These are phyloP conservation scores for Candida jianshihensis DNA, from an alignment of 805 yeast species.

Conservation along the genomic window DNA sequence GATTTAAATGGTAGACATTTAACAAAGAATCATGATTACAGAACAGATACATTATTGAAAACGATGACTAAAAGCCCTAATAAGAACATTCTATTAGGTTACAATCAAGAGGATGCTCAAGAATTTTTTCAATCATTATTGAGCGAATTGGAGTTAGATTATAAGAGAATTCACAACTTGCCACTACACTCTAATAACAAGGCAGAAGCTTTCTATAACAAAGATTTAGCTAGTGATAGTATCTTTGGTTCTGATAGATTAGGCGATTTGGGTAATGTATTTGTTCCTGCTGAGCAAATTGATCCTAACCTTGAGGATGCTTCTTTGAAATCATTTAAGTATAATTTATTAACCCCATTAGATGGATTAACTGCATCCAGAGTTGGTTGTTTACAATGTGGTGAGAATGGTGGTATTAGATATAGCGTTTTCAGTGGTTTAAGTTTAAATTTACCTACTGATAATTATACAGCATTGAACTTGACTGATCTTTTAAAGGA, in stretches of 20 bases:
- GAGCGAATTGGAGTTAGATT: conserved; percentile 57
- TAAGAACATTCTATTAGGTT: conserved; percentile 70
- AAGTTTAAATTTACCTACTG: conserved; percentile 60
- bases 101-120: conserved; percentile 95
- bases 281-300: conserved; percentile 67
- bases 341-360: conserved; percentile 73
- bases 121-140: conserved; percentile 83
- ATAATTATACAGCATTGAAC: conserved; percentile 33
- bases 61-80: conserved; percentile 75
- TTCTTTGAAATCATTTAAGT: conserved; percentile 39
- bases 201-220: conserved; percentile 19
- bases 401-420: conserved; percentile 90
- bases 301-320: conserved; percentile 55
- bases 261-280: conserved; percentile 58
- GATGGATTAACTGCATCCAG: conserved; percentile 87
- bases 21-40: conserved; percentile 46
- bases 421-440: conserved; percentile 72
- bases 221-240: conserved; percentile 29
- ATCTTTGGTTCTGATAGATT: conserved; percentile 35
- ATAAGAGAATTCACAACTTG: conserved; percentile 27
- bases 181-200: conserved; percentile 11
- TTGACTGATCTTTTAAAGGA: conserved; percentile 50
- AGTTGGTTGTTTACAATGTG: conserved; percentile 85
- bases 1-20: conserved; percentile 53
- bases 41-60: conserved; percentile 52